A percentile compares a stretch with the other conserved stretches of the same genome.
phyloP scores from a whole-genome alignment of 768 basidiomycete genomes.

The Mycena sanguinolenta region DNA sequence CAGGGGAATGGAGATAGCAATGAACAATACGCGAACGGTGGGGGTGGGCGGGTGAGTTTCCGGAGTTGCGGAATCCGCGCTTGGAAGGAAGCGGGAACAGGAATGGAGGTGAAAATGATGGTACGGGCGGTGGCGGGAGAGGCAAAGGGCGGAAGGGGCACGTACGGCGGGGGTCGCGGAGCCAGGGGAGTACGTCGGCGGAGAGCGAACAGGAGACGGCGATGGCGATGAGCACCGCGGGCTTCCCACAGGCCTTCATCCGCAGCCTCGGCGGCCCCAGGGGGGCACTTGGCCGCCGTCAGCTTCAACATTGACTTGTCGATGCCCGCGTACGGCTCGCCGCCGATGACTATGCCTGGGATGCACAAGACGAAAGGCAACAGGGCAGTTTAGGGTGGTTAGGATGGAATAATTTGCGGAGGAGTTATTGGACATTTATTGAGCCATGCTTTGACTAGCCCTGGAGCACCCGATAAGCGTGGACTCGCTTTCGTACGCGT shows the following conservation, averaged over 20 bases:
- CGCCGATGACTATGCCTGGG: constrained; percentile 23
- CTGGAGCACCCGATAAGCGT: too few species aligned
- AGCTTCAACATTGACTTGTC: constrained; percentile 16
- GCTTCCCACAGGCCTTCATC: constrained; percentile 43
- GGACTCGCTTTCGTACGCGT: too few species aligned
- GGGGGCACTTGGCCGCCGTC: constrained; percentile 18
- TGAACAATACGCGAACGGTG: constrained; percentile 6
- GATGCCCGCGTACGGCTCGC: constrained; percentile 28
- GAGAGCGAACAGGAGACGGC: constrained; percentile 44
- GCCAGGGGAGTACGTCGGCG: constrained; percentile 47
- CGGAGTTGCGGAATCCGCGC: constrained; percentile 24
- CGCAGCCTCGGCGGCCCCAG: constrained; percentile 38
- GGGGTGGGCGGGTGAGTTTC: constrained; percentile 17
- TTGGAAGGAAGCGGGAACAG: background rate
- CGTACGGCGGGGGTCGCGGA: constrained; percentile 46
- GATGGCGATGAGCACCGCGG: constrained; percentile 44
- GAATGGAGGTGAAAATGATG: background rate
- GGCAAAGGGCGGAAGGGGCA: constrained; percentile 42
- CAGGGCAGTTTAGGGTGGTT: constrained; percentile 67
- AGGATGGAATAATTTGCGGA: too few species aligned
- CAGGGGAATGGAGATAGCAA: background rate
- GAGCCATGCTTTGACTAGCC: too few species aligned
- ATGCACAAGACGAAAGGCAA: constrained; percentile 53
- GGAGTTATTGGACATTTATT: constrained; percentile 62
- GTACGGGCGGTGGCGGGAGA: constrained; percentile 9